These are phyloP conservation scores for Pyricularia pennisetigena DNA, from an alignment of 2,329 filamentous ascomycete species.

Conservation along the genomic window DNA sequence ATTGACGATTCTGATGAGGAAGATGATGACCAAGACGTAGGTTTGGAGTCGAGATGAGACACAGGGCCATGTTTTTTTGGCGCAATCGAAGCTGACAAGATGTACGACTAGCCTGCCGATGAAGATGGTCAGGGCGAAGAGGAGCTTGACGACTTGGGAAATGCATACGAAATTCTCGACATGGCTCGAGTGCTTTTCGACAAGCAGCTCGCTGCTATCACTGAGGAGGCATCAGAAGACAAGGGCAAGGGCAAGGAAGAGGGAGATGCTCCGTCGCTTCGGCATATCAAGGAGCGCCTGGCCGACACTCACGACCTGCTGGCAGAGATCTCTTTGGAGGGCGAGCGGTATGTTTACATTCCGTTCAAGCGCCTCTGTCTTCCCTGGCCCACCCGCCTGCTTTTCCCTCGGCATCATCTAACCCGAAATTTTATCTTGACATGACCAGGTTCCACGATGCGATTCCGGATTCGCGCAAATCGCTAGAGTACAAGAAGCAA, in stretches of 20 bases:
- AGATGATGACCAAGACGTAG: conserved; percentile 34
- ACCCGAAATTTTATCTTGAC: background rate
- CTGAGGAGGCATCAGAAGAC: conserved; percentile 24
- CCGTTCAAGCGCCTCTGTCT: conserved; percentile 1
- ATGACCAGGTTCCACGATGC: conserved; percentile 62
- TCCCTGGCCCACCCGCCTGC: background rate
- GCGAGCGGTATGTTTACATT: conserved; percentile 53
- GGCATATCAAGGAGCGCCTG: conserved; percentile 71
- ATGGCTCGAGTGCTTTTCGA: conserved; percentile 59
- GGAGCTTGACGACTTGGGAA: conserved; percentile 63
- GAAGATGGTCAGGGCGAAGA: conserved; percentile 40
- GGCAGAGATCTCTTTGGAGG: conserved; percentile 94
- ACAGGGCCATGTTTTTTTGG: background rate
- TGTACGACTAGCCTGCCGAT: conserved; percentile 20
- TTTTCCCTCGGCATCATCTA: background rate
- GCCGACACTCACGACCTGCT: conserved; percentile 91
- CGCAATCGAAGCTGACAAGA: background rate
- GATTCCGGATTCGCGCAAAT: conserved; percentile 71
- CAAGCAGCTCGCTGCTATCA: conserved; percentile 37
- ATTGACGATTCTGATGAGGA: conserved; percentile 78
- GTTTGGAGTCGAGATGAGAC: background rate
- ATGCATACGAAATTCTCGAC: conserved; percentile 78
- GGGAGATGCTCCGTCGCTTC: conserved; percentile 28
- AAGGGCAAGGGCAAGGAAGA: conserved; percentile 30
- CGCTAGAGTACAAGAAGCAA: conserved; percentile 68